Evolutionary conservation across 2,329 filamentous ascomycete species (phyloP).

Genomic region (Colletotrichum noveboracense): DNA sequence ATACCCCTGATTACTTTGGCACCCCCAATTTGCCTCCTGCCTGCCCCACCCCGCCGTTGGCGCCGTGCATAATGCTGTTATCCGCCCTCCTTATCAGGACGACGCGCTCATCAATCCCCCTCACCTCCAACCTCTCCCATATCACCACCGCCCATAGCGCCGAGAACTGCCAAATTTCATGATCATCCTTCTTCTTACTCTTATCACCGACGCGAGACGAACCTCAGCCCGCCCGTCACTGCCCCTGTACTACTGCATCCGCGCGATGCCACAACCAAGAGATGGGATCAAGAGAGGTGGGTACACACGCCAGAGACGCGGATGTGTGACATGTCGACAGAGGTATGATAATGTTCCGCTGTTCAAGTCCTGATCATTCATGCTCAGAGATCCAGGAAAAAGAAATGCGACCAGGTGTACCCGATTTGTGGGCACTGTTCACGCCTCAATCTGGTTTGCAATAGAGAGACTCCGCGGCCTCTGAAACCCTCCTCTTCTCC

Average conservation of each 20-base stretch:
- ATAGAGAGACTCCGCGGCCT: conserved; percentile 16
- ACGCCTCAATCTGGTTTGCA: conserved; percentile 23
- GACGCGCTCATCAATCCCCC: neutral
- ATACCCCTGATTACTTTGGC: neutral
- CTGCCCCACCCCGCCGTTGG: conserved; percentile 21
- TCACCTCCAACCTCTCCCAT: neutral
- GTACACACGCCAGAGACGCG: conserved; percentile 25
- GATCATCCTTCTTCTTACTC: neutral
- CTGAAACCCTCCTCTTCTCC: neutral
- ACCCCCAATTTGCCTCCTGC: neutral
- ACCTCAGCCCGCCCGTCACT: neutral
- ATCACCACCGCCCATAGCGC: neutral
- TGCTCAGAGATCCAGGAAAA: conserved; percentile 9
- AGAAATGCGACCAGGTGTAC: conserved; percentile 22
- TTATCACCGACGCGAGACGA: neutral
- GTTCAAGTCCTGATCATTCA: neutral
- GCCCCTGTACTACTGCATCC: neutral
- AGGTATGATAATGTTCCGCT: neutral
- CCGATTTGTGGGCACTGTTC: conserved; percentile 24
- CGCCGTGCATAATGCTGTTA: conserved; percentile 15
- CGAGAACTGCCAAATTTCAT: neutral
- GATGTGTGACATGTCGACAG: conserved; percentile 26
- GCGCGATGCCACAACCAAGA: neutral
- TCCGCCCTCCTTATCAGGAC: neutral
- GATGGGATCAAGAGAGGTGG: conserved; percentile 3